A percentile compares a stretch with the other conserved stretches of the same genome.
Conservation (phyloP, 2,329 filamentous ascomycete genomes). For the Rugonectria rugulosa region DNA sequence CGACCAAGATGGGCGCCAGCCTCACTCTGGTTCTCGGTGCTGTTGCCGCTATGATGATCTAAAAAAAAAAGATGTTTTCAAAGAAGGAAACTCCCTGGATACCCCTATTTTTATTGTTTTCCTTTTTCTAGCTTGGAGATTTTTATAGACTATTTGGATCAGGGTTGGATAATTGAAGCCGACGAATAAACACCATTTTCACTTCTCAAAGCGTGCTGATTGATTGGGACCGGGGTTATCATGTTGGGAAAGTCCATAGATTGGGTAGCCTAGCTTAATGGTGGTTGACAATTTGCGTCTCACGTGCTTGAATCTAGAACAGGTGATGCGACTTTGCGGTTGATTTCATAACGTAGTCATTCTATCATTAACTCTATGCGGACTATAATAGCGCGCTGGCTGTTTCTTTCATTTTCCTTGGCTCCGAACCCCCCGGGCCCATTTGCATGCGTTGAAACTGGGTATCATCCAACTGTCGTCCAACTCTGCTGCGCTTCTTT, state of each 20-base stretch:
- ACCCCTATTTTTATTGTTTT: background rate
- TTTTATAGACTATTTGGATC: slow-evolving; percentile 16
- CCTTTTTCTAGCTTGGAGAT: slow-evolving; percentile 14
- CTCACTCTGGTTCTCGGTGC: slow-evolving; percentile 16
- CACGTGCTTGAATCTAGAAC: no score
- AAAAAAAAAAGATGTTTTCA: slow-evolving; percentile 2
- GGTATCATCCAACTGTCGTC: slow-evolving; percentile 41
- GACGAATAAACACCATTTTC: slow-evolving; percentile 9
- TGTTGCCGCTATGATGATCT: slow-evolving; percentile 23
- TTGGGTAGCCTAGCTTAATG: no score
- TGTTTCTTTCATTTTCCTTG: background rate
- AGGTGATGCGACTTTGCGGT: no score
- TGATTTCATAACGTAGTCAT: no score
- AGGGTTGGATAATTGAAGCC: background rate
- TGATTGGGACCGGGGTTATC: no score
- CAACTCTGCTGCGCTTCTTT: slow-evolving; percentile 19
- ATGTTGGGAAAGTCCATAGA: no score
- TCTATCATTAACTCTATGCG: no score
- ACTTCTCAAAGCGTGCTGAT: background rate
- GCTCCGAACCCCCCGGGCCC: background rate
- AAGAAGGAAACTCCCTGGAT: background rate
- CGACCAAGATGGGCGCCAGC: slow-evolving; percentile 20
- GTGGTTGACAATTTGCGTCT: no score
- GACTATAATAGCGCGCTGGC: no score
- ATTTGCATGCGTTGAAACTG: slow-evolving; percentile 17